Percentiles rank a stretch among this genome's conserved stretches.
Evolutionary conservation across 1,284 basidiomycete species (phyloP).

Genomic region (Tetrapyrgos nigripes): DNA sequence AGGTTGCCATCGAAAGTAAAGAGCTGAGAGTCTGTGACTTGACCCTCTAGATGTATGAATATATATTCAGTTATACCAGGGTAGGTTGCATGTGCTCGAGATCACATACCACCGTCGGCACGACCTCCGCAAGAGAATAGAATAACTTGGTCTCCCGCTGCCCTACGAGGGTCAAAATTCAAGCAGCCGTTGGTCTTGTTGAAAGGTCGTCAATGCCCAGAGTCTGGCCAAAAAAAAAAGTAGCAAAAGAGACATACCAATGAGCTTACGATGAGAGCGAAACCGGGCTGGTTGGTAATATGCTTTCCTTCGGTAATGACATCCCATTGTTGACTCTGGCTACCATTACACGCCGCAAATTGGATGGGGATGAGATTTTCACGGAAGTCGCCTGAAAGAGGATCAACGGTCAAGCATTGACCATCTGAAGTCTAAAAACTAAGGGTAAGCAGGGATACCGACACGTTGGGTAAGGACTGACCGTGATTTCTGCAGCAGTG

Average conservation of each 20-base stretch:
- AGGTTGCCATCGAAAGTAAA: constrained; percentile 16
- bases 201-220: background rate
- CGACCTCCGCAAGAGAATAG: constrained; percentile 27
- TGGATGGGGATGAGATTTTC: constrained; percentile 23
- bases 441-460: background rate
- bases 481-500: constrained; percentile 22
- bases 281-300: constrained; percentile 12
- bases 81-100: background rate
- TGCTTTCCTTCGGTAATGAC: constrained; percentile 23
- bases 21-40: constrained; percentile 22
- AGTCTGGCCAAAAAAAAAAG: background rate
- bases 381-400: constrained; percentile 20
- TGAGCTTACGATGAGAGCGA: constrained; percentile 18
- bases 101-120: constrained; percentile 21
- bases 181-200: constrained; percentile 24
- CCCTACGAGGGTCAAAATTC: constrained; percentile 23
- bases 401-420: constrained; percentile 24
- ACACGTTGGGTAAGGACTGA: background rate
- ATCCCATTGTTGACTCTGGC: constrained; percentile 21
- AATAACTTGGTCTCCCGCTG: constrained; percentile 22
- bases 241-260: constrained; percentile 8
- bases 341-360: constrained; percentile 19
- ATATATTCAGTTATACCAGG: background rate
- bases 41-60: constrained; percentile 10
- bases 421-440: constrained; percentile 23